phyloP scores from a whole-genome alignment of 2,329 filamentous ascomycete species.

The Pseudogymnoascus sp. region DNA sequence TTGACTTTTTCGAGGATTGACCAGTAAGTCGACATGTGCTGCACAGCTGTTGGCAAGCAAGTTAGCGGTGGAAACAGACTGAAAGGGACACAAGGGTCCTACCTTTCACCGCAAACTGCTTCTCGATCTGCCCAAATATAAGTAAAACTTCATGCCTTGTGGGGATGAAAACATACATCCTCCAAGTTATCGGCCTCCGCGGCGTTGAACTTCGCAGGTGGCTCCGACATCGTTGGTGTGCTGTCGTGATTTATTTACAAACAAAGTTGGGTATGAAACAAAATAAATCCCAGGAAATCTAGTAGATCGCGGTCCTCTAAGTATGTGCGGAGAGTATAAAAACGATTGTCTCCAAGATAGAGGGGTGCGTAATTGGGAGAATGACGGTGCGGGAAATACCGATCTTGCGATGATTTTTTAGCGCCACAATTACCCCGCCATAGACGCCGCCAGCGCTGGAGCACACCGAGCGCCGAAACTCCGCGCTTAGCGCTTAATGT shows the following conservation, averaged over 20 bases:
- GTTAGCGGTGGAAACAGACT: not conserved
- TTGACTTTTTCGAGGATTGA: constrained; percentile 82
- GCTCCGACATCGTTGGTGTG: constrained; percentile 10
- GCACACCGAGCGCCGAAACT: too few relatives aligned
- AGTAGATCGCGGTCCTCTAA: not conserved
- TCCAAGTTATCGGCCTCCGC: constrained; percentile 62
- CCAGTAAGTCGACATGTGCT: constrained; percentile 98
- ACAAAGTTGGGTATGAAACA: not conserved
- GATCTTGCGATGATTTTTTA: constrained; percentile 3
- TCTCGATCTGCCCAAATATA: constrained; percentile 68
- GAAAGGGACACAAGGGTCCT: constrained; percentile 8
- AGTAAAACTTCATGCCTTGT: constrained; percentile 10
- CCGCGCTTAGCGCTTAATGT: not conserved
- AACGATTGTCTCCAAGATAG: not conserved
- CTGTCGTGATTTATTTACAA: not conserved
- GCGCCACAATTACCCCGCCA: not conserved
- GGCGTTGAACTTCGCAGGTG: constrained; percentile 38
- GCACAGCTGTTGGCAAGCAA: constrained; percentile 50
- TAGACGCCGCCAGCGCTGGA: not conserved
- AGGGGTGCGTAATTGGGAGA: not conserved
- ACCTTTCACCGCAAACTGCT: constrained; percentile 98
- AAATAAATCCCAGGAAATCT: not conserved
- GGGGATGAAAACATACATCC: constrained; percentile 43
- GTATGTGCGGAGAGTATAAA: not conserved
- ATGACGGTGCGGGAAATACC: constrained; percentile 7